Evolutionary conservation across 2,329 filamentous ascomycete genomes (phyloP).

Genomic region (Monilinia laxa): DNA sequence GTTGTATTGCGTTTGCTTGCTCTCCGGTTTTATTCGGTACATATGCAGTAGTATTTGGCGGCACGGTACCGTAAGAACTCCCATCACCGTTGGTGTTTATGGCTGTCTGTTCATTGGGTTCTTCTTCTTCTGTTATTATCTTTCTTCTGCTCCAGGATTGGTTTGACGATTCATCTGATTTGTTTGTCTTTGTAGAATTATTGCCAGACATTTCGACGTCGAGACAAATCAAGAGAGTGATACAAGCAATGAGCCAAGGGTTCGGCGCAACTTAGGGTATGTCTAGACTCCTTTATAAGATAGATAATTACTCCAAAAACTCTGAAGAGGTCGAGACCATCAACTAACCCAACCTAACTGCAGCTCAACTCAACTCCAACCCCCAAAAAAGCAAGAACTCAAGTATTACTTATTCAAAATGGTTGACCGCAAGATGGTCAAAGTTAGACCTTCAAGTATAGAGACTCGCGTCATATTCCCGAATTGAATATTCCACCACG

Average conservation of each 20-base stretch:
- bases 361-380: background rate
- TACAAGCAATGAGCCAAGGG: background rate
- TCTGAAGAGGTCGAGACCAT: background rate
- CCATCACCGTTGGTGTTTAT: conserved; percentile 5
- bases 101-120: background rate
- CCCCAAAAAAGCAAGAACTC: background rate
- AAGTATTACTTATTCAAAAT: background rate
- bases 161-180: background rate
- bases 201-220: background rate
- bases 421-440: background rate
- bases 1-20: background rate
- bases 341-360: background rate
- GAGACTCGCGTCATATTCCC: background rate
- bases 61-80: conserved; percentile 17
- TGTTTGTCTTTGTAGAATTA: background rate
- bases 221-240: too few relatives aligned
- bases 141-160: background rate
- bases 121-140: background rate
- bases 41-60: background rate
- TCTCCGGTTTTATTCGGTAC: conserved; percentile 9
- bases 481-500: background rate
- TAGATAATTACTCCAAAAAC: background rate
- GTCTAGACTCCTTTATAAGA: background rate
- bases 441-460: background rate
- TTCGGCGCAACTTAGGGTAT: background rate